Evolutionary conservation across 176 grass and related monocot genomes (phyloP).

Genomic region (Oryza brachyantha): DNA sequence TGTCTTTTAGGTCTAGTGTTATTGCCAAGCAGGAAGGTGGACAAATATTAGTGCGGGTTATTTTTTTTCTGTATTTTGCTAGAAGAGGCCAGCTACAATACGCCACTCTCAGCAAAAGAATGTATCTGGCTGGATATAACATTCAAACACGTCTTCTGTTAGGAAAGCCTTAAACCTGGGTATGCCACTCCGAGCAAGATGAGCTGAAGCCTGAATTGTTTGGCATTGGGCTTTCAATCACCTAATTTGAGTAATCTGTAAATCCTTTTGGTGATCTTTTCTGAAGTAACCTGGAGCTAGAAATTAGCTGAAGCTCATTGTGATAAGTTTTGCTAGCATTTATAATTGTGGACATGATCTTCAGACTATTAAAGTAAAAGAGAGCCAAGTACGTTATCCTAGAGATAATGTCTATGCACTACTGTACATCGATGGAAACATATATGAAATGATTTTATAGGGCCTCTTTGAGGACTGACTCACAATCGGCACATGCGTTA

Average conservation of each 20-base stretch:
- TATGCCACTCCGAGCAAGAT: not conserved
- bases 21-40: constrained; percentile 21
- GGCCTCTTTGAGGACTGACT: not conserved
- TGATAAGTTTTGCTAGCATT: not conserved
- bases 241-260: constrained; percentile 11
- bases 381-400: not conserved
- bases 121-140: not conserved
- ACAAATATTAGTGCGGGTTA: not conserved
- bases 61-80: constrained; percentile 1
- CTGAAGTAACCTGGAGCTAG: not conserved
- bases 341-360: not conserved
- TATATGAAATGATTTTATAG: not conserved
- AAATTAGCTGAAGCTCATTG: not conserved
- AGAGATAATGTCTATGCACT: not conserved
- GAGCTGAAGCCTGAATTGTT: constrained; percentile 32
- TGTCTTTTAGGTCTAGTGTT: not conserved
- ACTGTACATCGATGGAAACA: not conserved
- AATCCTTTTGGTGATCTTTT: not conserved
- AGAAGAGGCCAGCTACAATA: not conserved
- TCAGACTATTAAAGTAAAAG: not conserved
- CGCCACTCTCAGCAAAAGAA: not conserved
- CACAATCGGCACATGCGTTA: not conserved
- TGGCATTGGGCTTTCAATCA: not conserved
- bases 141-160: constrained; percentile 18
- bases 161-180: not conserved